Base-by-base conservation (phyloP, 2,329 filamentous ascomycete species). In the Capronia epimyces region DNA sequence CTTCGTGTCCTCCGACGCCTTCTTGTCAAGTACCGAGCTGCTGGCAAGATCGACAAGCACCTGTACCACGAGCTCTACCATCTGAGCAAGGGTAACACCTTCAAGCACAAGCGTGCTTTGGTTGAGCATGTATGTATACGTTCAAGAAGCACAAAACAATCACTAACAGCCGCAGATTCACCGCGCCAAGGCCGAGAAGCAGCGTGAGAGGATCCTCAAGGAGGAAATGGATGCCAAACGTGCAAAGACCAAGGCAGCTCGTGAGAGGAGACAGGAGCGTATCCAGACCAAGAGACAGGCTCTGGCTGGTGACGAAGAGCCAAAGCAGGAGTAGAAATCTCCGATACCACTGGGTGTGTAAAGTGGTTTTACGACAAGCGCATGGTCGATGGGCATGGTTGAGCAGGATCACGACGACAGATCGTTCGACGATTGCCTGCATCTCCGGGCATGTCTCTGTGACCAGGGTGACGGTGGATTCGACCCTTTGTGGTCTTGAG, bases 51-150 rank as follows among this genome's bases (percentile, higher is more conserved):
- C 75, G 93, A 98, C 82, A 98, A 98, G 86, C 93, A 98, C 83
- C 89, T 98, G 60, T 98, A 98, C 85, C 93, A 98, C 84, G 90
- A 97, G 81, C 89, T 98, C 24, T 98, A 98, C 84, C 93, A 96
- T 78, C 81, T 95, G 74, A 93, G 87, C 86, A 98, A 98, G 90
- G 94, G 93, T 94, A 98, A 98, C 86, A 91, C 93, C 75, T 98
- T 98, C 87, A 98, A 98, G 90, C 93, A 98, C 89, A 98, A 97
- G 90, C 87, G 93, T 79, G 93, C 90, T 71, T 86, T 98, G 69
- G 89, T 98, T 74, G 93, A 98, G 84, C 93, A 98, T 82, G 93
- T 98, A 94, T 72, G 93, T 50, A 51, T 52, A 56, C 50, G 24
- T 25, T 39, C 15, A 43, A 43, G 34, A 54, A 46, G 54, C 62